Percentiles rank a stretch among this genome's conserved stretches.
Evolutionary conservation across 352 stramenopile species (phyloP).

Genomic region (Peronosclerospora sorghi): DNA sequence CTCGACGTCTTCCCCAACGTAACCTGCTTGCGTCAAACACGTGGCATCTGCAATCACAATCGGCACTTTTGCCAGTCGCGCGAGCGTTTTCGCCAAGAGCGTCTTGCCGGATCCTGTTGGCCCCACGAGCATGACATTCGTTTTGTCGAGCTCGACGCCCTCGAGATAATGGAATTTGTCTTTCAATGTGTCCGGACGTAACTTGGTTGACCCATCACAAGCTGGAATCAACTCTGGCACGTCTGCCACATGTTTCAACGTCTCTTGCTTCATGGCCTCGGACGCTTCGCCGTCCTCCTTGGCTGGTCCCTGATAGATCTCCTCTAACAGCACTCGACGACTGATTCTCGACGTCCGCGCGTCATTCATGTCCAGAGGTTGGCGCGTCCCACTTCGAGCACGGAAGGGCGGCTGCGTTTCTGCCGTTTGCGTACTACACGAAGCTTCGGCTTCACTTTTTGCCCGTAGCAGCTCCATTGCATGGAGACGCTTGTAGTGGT

Average conservation of each 20-base stretch:
- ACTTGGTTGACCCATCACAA: constrained; percentile 7
- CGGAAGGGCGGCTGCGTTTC: constrained; percentile 16
- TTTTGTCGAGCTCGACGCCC: constrained; percentile 96
- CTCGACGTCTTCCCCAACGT: constrained; percentile 98
- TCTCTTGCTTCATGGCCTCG: constrained; percentile 7
- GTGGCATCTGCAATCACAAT: constrained; percentile 97
- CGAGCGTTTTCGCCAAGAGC: constrained; percentile 93
- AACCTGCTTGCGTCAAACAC: constrained; percentile 95
- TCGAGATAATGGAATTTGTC: constrained; percentile 63
- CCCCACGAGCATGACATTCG: constrained; percentile 93
- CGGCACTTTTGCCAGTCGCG: constrained; percentile 92
- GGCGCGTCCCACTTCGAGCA: constrained; percentile 15
- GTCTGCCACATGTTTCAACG: constrained; percentile 3
- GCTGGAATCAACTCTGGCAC: not conserved
- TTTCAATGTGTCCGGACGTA: constrained; percentile 17
- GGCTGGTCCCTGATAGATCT: constrained; percentile 41
- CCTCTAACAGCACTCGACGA: constrained; percentile 46
- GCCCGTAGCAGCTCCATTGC: constrained; percentile 48
- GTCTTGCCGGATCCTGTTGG: constrained; percentile 96
- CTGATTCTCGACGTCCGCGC: constrained; percentile 26
- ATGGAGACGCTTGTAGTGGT: constrained; percentile 96
- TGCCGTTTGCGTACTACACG: constrained; percentile 12
- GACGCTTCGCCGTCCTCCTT: constrained; percentile 17
- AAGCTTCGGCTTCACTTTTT: constrained; percentile 28
- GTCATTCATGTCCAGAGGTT: constrained; percentile 27